Base-by-base conservation (phyloP, 129 eudicot genomes). In the Deinandra increscens region DNA sequence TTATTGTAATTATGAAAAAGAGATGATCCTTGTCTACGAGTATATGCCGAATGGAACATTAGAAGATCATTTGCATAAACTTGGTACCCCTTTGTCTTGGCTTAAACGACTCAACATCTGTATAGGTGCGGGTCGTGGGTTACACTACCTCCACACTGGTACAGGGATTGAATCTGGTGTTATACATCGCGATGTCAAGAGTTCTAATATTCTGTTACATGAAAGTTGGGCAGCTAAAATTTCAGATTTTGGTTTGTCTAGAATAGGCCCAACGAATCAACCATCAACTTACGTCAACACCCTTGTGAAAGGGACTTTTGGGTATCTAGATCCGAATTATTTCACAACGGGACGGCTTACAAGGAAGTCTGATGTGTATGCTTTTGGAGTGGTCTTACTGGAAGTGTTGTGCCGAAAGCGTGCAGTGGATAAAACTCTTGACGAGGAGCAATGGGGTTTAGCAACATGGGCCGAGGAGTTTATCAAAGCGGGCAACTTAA, bases 261-360 rank as follows among this genome's bases (percentile, higher is more conserved):
- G 3, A 15, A 17, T 7, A 17, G 14, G 59, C 4, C 59, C 59
- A 6, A 51, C 59, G 3, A 51, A 51, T 18, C 59, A 51, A 51
- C 23, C 59, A 17, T 7, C 26, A 1, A 51, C 26, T 51, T 51
- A 51, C 7, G 59, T 51, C 11, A 51, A 51, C 29, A 51, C 59
- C 6, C 12, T 51, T 17, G 59, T 51, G 23, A 51, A 51, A 51
- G 59, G 59, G 29, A 51, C 59, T 51, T 51, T 51, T 51, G 59
- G 59, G 12, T 51, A 51, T 51, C 50, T 13, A 6, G 50, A 45
- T 45, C 50, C 50, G 14, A 45, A 51, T 18, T 51, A 51, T 20
- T 51, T 20, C 59, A 17, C 29, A 18, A 51, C 59, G 18, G 59
- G 59, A 51, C 26, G 59, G 31, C 31, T 51, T 12, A 51, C 59